Base-by-base conservation (phyloP, 371 early-diverging fungal genomes). In the Coemansia sp. region DNA sequence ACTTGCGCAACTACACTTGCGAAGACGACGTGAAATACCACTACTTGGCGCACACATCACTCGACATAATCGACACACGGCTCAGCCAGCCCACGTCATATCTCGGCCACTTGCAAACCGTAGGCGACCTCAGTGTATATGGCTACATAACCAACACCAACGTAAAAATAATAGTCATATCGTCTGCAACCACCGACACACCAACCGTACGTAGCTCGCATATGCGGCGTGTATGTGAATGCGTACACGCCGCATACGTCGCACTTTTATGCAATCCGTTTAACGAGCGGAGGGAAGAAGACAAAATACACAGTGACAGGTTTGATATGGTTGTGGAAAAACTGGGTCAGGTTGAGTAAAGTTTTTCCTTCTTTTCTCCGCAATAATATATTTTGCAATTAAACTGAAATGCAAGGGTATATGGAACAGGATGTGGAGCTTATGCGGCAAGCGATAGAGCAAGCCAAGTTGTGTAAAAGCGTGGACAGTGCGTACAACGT, bases 71-170 rank as follows among this genome's bases (percentile, higher is more conserved):
- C 69, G 95, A 94, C 69, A 94, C 93, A 79, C 84, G 91, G 73
- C 65, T 85, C 29, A 64, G 84, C 29, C 83, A 90, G 70, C 79
- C 86, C 51, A 79, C 85, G 21, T 70, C 88, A 69, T 95, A 91
- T 67, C 81, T 94, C 7, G 95, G 95, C 2, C 82, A 93, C 44
- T 73, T 95, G 44, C 92, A 92, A 66, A 87, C 92, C 1, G 88
- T 93, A 83, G 95, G 94, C 71, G 94, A 93, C 62, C 71, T 93
- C 17, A 90, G 89, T 24, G 91, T 95, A 83, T 90, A 91, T 64
- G 95, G 94, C 5, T 94, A 92, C 72, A 86, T 92, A 59, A 89
- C 92, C 65, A 95, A 94, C 72, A 94, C 95, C 2, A 84, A 89
- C 44, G 84, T 91, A 58, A 91, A 92, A 61, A 86, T 94, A 66